phyloP scores from a whole-genome alignment of 495 filamentous ascomycete species.

The Penicillium diatomitis region DNA sequence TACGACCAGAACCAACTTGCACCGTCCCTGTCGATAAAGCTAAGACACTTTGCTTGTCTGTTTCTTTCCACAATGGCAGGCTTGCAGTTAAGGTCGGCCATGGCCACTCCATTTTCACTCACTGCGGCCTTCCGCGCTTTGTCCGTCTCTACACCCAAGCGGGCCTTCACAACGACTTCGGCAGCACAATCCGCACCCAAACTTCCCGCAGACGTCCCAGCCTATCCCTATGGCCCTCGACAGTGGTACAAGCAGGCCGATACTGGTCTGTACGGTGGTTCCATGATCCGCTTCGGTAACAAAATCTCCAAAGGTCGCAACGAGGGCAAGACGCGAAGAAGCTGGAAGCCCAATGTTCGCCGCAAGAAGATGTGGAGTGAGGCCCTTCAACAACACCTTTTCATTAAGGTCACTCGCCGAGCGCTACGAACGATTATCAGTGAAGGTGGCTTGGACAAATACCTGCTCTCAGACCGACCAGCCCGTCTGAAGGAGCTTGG shows the following conservation, averaged over 20 bases:
- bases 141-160: constrained; percentile 31
- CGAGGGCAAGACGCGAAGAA: constrained; percentile 73
- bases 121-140: constrained; percentile 34
- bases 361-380: constrained; percentile 65
- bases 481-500: constrained; percentile 75
- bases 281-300: constrained; percentile 83
- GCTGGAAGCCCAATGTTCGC: constrained; percentile 84
- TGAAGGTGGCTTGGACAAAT: constrained; percentile 80
- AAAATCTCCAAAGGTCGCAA: constrained; percentile 63
- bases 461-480: constrained; percentile 67
- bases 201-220: constrained; percentile 46
- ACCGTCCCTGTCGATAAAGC: neutral
- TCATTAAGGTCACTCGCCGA: constrained; percentile 63
- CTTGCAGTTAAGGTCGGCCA: constrained; percentile 19
- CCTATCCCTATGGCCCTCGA: constrained; percentile 79
- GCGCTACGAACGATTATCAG: constrained; percentile 83
- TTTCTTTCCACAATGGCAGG: constrained; percentile 22
- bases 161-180: constrained; percentile 34
- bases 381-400: constrained; percentile 53
- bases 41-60: neutral
- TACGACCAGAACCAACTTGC: neutral
- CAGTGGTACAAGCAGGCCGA: constrained; percentile 79
- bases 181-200: constrained; percentile 24
- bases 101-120: constrained; percentile 32
- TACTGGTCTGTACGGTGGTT: constrained; percentile 72